Base-by-base conservation (phyloP, 2,329 filamentous ascomycete species). In the Dichotomopilus funicola region DNA sequence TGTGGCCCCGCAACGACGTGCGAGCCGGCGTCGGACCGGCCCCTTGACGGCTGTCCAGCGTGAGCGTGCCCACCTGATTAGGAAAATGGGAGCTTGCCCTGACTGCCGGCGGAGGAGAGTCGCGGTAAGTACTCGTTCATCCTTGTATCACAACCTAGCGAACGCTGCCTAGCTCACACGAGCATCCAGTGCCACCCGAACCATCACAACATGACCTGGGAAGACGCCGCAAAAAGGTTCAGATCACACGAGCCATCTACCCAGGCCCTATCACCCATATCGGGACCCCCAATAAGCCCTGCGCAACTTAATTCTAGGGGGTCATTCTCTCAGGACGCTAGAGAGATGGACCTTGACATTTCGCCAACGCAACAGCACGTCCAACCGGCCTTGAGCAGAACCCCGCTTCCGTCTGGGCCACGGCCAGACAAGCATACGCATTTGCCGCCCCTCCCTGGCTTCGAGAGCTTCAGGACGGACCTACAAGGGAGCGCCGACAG, bases 141-240 rank as follows among this genome's bases (percentile, higher is more conserved):
- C 19, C 19, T 34, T 54, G 12, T 8, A 7, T 4, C 27, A 19
- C 40, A 12, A 7, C 8, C 19, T n/a, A 8, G 7, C 6, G 36
- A 8, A n/a, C 11, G 27, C 31, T 10, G 46, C 31, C 36, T 49
- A 19, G 13, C 42, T 53, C 54, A 44, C 59, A 49, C 6, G 19
- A 33, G 13, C 53, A 41, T 57, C 34, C 37, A 80, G 80, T 83
- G 80, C 65, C 78, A 82, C 62, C 80, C 80, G 11, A 78, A 75
- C 61, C 80, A 83, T 65, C 80, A 82, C 61, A 78, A 78, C 61
- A 78, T 82, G 78, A 81, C 77, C 9, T 83, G 80, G 79, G 79
- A 82, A 65, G 79, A 82, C 59, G 77, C 80, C 12, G 72, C 78
- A 47, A 72, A 70, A 63, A 82, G 81, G 62, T 82, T 80, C 67